These are phyloP conservation scores for Botrytis cinerea DNA, from an alignment of 2,329 filamentous ascomycete species.

Conservation along the genomic window DNA sequence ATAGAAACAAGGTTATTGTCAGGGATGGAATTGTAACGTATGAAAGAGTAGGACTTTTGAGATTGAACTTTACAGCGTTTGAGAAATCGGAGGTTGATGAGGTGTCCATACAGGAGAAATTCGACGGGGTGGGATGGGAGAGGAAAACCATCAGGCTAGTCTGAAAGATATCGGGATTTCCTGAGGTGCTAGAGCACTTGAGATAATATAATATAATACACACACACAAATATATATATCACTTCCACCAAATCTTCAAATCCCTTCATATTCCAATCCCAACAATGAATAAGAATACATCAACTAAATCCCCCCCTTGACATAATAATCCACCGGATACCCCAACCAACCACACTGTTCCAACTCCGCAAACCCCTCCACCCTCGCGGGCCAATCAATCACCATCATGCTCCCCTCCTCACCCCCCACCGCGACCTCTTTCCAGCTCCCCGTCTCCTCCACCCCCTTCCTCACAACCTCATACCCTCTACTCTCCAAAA, in stretches of 20 bases:
- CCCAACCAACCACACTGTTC: constrained; percentile 51
- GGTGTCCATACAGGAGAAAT: not conserved
- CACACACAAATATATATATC: too few relatives aligned
- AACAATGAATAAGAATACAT: too few relatives aligned
- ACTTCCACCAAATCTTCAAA: not conserved
- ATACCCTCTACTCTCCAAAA: constrained; percentile 49
- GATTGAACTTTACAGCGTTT: not conserved
- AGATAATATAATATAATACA: too few relatives aligned
- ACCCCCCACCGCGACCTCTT: constrained; percentile 46
- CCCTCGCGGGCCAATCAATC: constrained; percentile 49
- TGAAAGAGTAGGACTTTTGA: not conserved
- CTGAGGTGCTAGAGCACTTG: too few relatives aligned
- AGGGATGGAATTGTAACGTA: not conserved
- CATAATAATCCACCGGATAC: constrained; percentile 47
- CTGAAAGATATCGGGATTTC: too few relatives aligned
- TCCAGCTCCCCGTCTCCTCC: not conserved
- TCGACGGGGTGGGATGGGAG: not conserved
- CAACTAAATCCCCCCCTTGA: constrained; percentile 34
- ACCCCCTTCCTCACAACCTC: constrained; percentile 27
- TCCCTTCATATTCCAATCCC: too few relatives aligned
- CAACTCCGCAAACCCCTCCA: constrained; percentile 48
- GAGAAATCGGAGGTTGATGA: not conserved
- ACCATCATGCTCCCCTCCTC: constrained; percentile 46
- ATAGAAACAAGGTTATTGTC: too few relatives aligned
- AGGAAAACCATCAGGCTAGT: not conserved